These are phyloP conservation scores for Stagonosporopsis cucurbitacearum DNA, from an alignment of 2,329 filamentous ascomycete genomes.

Conservation along the genomic window DNA sequence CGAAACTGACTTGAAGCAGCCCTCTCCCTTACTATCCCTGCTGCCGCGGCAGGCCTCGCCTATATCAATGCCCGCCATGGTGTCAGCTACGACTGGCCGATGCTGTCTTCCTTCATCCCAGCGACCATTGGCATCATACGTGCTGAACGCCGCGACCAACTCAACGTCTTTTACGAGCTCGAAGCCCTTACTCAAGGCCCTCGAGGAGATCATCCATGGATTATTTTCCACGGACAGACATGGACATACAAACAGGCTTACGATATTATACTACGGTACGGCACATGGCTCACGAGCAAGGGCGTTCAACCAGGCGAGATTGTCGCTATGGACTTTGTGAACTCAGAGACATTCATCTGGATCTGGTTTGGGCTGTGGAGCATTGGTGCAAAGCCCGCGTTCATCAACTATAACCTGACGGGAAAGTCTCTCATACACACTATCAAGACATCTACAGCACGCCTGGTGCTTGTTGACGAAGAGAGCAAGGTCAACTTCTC, in stretches of 20 bases:
- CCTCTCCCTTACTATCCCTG: constrained; percentile 39
- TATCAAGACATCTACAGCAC: constrained; percentile 63
- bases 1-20: constrained; percentile 23
- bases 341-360: constrained; percentile 47
- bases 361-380: constrained; percentile 49
- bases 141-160: constrained; percentile 63
- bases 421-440: constrained; percentile 55
- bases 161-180: constrained; percentile 61
- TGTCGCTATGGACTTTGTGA: constrained; percentile 49
- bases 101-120: constrained; percentile 64
- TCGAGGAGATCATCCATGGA: constrained; percentile 37
- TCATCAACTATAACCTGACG: constrained; percentile 50
- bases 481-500: constrained; percentile 47
- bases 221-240: constrained; percentile 42
- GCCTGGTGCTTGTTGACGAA: constrained; percentile 65
- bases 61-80: constrained; percentile 75
- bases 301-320: constrained; percentile 46
- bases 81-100: constrained; percentile 64
- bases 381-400: constrained; percentile 48
- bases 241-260: constrained; percentile 48
- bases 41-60: constrained; percentile 54
- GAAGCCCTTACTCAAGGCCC: constrained; percentile 40
- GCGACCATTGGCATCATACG: constrained; percentile 53
- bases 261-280: constrained; percentile 42
- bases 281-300: constrained; percentile 47